Base-by-base conservation (phyloP, 495 filamentous ascomycete genomes). In the Xylaria flabelliformis region DNA sequence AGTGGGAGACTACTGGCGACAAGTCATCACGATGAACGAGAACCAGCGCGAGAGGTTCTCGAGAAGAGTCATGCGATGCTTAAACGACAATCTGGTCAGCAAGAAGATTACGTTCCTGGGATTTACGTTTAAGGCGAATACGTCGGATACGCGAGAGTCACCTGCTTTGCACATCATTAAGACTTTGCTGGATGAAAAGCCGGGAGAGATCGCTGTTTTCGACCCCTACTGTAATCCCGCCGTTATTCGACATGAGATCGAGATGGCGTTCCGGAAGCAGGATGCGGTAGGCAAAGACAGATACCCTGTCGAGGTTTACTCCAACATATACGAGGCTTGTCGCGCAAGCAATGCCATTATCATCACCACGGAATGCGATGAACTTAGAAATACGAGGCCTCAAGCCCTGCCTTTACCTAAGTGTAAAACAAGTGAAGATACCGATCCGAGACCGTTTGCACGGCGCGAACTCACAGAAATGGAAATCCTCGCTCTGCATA, bases 71-170 rank as follows among this genome's bases (percentile, higher is more conserved):
- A 87, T 94, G 67, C 80, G 81, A 32, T 88, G 89, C 61, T 84
- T 95, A 34, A 90, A 92, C 75, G 89, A 91, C 67, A 92, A 90
- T 6, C 82, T 94, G 0, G 85, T 86, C 1, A 87, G 87, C 21
- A 94, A 94, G 81, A 93, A 92, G 77, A 83, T 95, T 32, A 87
- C 91, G 1, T 77, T 95, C 5, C 85, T 97, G 1, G 93, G 93
- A 8, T 94, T 90, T 77, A 90, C 93, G 1, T 97, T 93, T 82
- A 95, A 97, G 83, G 92, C 94, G 76, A 85, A 93, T 73, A 95
- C 93, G 1, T 88, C 89, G 15, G 93, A 97, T 79, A 92, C 90
- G 7, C 86, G 93, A 9, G 92, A 94, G 78, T 90, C 88, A 56
- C 86, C 91, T 1, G 90, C 93, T 0, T 86, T 94, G 17, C 88